Conservation (phyloP, 2,329 filamentous ascomycete species). For the Fusarium mangiferae region DNA sequence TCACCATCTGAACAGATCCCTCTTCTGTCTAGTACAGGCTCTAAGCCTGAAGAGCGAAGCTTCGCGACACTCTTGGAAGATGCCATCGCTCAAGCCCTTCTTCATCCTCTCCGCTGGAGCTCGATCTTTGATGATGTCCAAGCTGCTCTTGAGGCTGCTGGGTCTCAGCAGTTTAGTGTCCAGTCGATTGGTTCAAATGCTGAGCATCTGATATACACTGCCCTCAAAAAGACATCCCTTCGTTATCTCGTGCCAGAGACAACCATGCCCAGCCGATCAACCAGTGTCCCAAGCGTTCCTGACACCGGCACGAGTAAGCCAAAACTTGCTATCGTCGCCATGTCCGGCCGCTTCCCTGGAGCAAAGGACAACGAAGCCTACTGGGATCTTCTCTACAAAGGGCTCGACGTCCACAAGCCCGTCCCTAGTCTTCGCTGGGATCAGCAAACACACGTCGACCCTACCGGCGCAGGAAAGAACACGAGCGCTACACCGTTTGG, state of each 20-base stretch:
- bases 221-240: constrained; percentile 30
- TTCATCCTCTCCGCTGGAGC: constrained; percentile 28
- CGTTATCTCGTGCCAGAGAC: constrained; percentile 13
- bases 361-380: constrained; percentile 69
- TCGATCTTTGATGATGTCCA: constrained; percentile 21
- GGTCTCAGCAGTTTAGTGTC: constrained; percentile 9
- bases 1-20: constrained; percentile 6
- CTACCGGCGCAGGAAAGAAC: constrained; percentile 71
- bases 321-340: constrained; percentile 68
- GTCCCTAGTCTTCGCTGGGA: constrained; percentile 51
- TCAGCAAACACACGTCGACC: constrained; percentile 52
- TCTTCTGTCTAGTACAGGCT: constrained; percentile 10
- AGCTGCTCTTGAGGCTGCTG: not conserved
- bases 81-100: constrained; percentile 16
- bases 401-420: constrained; percentile 70
- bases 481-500: constrained; percentile 57
- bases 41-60: constrained; percentile 16
- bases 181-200: constrained; percentile 20
- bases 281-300: accelerated
- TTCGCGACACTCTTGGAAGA: constrained; percentile 27
- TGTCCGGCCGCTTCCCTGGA: constrained; percentile 72
- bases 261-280: accelerated
- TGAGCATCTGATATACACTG: constrained; percentile 36
- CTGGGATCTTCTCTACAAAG: constrained; percentile 73
- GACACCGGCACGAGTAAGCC: constrained; percentile 8